Base-by-base conservation (phyloP, 1,284 basidiomycete genomes). In the Ceratorhiza oryzae-sativae region DNA sequence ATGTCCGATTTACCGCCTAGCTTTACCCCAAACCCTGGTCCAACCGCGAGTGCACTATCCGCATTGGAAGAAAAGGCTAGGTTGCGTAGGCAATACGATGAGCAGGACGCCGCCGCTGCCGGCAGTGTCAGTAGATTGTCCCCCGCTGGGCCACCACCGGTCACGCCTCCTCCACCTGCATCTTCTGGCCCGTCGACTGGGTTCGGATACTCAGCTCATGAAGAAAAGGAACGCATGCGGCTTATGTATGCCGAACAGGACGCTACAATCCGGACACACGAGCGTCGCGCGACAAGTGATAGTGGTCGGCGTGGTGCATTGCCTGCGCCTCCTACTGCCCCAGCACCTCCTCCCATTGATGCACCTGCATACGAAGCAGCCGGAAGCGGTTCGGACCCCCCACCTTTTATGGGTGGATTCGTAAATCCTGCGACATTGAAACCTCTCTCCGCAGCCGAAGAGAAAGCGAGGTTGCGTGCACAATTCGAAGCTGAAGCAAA, bases 401-500 rank as follows among this genome's bases (percentile, higher is more conserved):
- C 65, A 9, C 53, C 65, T 10, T 70, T 70, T 46, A 42, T 30
- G 45, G 65, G 65, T 20, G 65, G 65, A 39, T 70, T 70, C 23
- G 32, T 70, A 9, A 70, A 70, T 30, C 65, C 65, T 2, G 51
- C 65, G 12, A 70, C 65, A 42, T n/a, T 42, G 34, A 56, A 70
- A 30, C 65, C 87, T 0, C 77, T 92, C 73, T 89, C 87, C 3
- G 91, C 91, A 3, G 87, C 86, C 0, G 90, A 93, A 76, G 91
- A 93, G 79, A 93, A 93, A 80, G 90, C 90, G 18, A 79, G 86
- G 68, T 78, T 93, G 23, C 83, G 81, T 51, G 88, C 88, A 1
- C 85, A 84, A 77, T 90, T 86, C 74, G 90, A 86, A 36, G 84
- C 84, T 0, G 86, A 88, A 75, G 85, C 55, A 12, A 72, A 63